Conservation (phyloP, 306 rosid species). For the Inga laurina region DNA sequence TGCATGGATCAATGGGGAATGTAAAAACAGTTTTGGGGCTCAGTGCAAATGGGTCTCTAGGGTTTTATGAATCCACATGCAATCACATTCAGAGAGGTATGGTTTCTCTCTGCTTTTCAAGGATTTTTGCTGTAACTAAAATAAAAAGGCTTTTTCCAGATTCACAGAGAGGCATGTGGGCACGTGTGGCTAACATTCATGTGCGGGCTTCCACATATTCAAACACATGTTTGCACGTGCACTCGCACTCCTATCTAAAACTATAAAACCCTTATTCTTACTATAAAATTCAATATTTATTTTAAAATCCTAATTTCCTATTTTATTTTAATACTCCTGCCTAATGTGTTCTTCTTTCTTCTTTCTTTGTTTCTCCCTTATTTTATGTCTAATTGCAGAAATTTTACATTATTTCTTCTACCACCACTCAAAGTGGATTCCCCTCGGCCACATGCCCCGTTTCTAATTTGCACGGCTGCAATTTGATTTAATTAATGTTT, state of each 20-base stretch:
- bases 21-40: slow-evolving; percentile 51
- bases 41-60: slow-evolving; percentile 51
- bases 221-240: slow-evolving; percentile 98
- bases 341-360: neutral
- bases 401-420: neutral
- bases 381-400: neutral
- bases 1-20: slow-evolving; percentile 33
- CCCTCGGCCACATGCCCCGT: neutral
- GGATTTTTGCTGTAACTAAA: slow-evolving; percentile 49
- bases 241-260: slow-evolving; percentile 69
- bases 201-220: slow-evolving; percentile 76
- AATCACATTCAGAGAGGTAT: slow-evolving; percentile 51
- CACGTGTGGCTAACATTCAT: slow-evolving; percentile 84
- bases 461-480: neutral
- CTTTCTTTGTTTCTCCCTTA: neutral
- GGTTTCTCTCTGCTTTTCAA: slow-evolving; percentile 52
- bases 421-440: neutral
- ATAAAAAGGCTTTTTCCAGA: slow-evolving; percentile 34
- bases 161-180: slow-evolving; percentile 78
- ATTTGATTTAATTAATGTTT: neutral
- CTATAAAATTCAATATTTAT: neutral
- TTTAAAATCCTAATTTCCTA: neutral
- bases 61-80: slow-evolving; percentile 72
- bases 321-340: neutral
- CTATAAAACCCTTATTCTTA: slow-evolving; percentile 14